Percentiles rank a stretch among this genome's conserved stretches.
These are phyloP conservation scores for Aspergillus olivimuriae DNA, from an alignment of 495 filamentous ascomycete species.

Conservation along the genomic window DNA sequence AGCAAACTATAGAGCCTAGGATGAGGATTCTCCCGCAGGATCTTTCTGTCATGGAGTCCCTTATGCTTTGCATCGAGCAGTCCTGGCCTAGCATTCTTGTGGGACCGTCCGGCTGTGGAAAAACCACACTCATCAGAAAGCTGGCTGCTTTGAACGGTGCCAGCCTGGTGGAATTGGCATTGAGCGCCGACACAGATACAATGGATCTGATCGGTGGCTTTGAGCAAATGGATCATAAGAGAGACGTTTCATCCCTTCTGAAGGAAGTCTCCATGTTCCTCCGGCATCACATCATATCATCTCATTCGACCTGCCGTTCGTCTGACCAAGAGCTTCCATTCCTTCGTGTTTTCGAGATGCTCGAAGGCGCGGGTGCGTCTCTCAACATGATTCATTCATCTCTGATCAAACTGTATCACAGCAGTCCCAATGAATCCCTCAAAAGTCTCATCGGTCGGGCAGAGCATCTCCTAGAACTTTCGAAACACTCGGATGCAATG, in stretches of 20 bases:
- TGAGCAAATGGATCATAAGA: conserved; percentile 80
- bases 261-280: conserved; percentile 49
- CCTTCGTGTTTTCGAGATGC: conserved; percentile 30
- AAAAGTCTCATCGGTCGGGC: conserved; percentile 26
- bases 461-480: conserved; percentile 33
- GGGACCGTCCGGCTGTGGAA: conserved; percentile 80
- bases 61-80: conserved; percentile 80
- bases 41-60: conserved; percentile 68
- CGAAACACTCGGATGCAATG: conserved; percentile 45
- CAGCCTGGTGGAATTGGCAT: conserved; percentile 65
- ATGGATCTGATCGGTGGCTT: conserved; percentile 97
- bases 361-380: conserved; percentile 26
- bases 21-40: conserved; percentile 53
- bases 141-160: conserved; percentile 73
- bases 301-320: conserved; percentile 34
- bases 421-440: conserved; percentile 26
- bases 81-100: conserved; percentile 85
- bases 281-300: conserved; percentile 43
- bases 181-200: conserved; percentile 91
- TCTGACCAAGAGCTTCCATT: conserved; percentile 30
- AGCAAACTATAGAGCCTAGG: conserved; percentile 46
- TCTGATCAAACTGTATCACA: conserved; percentile 25
- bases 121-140: conserved; percentile 69
- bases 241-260: conserved; percentile 53
- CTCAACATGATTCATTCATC: conserved; percentile 29